Evolutionary conservation across 2,329 filamentous ascomycete species (phyloP).

Genomic region (Colletotrichum sp.): DNA sequence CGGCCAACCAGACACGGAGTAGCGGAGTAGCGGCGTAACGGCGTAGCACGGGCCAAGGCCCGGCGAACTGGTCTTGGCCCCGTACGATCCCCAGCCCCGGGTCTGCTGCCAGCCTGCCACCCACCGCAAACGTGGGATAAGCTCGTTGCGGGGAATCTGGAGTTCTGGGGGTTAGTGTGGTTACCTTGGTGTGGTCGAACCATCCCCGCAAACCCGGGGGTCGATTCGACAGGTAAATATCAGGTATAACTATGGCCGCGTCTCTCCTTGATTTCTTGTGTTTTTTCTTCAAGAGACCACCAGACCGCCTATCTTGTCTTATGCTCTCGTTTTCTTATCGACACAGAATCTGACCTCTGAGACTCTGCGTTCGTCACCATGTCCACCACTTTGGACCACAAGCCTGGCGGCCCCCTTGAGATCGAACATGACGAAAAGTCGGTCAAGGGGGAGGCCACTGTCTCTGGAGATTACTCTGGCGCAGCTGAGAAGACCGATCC

Average conservation of each 20-base stretch:
- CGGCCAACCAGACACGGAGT: background rate
- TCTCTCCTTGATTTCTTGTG: background rate
- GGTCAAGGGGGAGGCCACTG: background rate
- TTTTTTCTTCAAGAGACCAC: background rate
- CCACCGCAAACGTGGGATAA: background rate
- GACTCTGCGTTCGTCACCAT: background rate
- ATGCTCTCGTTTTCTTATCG: background rate
- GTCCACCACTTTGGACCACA: background rate
- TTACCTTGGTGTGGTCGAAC: background rate
- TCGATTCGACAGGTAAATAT: background rate
- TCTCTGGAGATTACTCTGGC: slow-evolving; percentile 17
- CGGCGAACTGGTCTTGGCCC: background rate
- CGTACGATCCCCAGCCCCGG: background rate
- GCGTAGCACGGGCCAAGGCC: slow-evolving; percentile 7
- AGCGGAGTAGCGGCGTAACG: slow-evolving; percentile 8
- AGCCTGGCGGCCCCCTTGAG: background rate
- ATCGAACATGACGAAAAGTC: slow-evolving; percentile 9
- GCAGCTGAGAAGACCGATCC: slow-evolving; percentile 28
- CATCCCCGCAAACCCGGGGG: slow-evolving; percentile 1
- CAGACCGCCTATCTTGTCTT: too few species aligned
- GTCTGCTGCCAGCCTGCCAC: background rate
- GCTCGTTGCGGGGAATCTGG: background rate
- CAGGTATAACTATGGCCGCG: background rate
- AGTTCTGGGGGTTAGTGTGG: background rate
- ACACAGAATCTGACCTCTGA: background rate